Evolutionary conservation across 139 green algal genomes (phyloP).

Genomic region (Prasinococcaceae sp.): DNA sequence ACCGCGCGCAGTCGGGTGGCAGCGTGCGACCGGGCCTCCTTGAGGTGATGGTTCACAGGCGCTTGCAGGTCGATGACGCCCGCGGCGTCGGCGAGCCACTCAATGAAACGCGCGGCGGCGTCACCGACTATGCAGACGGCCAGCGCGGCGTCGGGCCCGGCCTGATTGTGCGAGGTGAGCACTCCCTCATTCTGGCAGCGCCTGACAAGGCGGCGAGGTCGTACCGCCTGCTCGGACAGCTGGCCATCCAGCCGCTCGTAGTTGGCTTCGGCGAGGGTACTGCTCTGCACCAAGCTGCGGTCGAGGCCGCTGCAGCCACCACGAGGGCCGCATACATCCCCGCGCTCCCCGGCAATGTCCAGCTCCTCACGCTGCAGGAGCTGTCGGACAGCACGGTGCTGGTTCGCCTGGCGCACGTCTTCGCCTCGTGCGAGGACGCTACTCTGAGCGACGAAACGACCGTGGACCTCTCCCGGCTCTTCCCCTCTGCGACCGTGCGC

Average conservation of each 20-base stretch:
- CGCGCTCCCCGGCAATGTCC: background rate
- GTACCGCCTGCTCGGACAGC: background rate
- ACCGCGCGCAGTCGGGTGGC: constrained; percentile 12
- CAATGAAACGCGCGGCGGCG: constrained; percentile 25
- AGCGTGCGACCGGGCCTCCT: constrained; percentile 20
- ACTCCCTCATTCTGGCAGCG: constrained; percentile 7
- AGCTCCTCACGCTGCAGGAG: constrained; percentile 10
- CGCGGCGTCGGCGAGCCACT: constrained; percentile 23
- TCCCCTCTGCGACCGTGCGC: too few relatives aligned
- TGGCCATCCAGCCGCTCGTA: background rate
- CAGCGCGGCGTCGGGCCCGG: too few relatives aligned
- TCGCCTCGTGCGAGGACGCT: too few relatives aligned
- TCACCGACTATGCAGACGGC: too few relatives aligned
- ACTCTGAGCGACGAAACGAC: too few relatives aligned
- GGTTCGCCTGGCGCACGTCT: constrained; percentile 21
- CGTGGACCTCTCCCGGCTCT: too few relatives aligned
- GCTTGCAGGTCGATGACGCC: constrained; percentile 22
- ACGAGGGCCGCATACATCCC: too few relatives aligned
- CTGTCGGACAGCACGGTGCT: constrained; percentile 10
- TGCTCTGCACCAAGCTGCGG: constrained; percentile 17
- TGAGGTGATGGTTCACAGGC: constrained; percentile 29
- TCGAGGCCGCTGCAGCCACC: constrained; percentile 17
- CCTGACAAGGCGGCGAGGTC: constrained; percentile 8
- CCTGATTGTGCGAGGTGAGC: too few relatives aligned
- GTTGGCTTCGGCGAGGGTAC: background rate